Base-by-base conservation (phyloP, 148 eudicot genomes). In the Hydrangea macrophylla region DNA sequence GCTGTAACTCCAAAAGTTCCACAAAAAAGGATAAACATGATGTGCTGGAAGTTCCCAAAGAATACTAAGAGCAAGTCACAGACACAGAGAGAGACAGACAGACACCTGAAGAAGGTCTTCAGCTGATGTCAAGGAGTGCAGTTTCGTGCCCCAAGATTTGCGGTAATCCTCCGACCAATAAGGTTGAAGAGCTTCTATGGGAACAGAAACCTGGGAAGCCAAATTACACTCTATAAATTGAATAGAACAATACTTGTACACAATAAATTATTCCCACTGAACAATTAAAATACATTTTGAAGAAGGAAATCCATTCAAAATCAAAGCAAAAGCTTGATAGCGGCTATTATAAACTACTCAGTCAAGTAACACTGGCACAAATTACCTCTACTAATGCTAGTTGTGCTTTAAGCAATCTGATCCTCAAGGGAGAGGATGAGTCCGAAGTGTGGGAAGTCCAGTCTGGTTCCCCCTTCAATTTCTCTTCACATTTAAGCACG, bases 91-190 rank as follows among this genome's bases (percentile, higher is more conserved):
- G 63, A 65, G 59, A 36, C 33, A 59, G 23, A 60, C 42, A 67
- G 67, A 70, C 48, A 88, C 98, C 94, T 90, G 88, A 75, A 92
- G 88, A 65, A 92, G 78, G 17, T 83, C 94, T 65, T 83, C 88
- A 17, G 88, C 82, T 31, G 93, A 74, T 30, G 83, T 69, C 32
- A 94, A 84, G 55, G 23, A 68, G 50, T 78, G 76, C 71, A 92
- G 79, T 80, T 83, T 88, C 71, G 57, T 45, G 58, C 84, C 86
- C 96, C 96, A 88, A 28, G 86, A 84, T 72, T 75, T 80, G 64
- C 98, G 73, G 66, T 70, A 78, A 57, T 64, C 73, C 22, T 86
- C 94, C 9, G 92, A 85, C 96, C 96, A 92, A 75, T 70, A 35
- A 68, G 88, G 74, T 58, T 76, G 81, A 64, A 92, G 80, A 62